These are phyloP conservation scores for Gastrolobium bilobum DNA, from an alignment of 306 rosid genomes.

Conservation along the genomic window DNA sequence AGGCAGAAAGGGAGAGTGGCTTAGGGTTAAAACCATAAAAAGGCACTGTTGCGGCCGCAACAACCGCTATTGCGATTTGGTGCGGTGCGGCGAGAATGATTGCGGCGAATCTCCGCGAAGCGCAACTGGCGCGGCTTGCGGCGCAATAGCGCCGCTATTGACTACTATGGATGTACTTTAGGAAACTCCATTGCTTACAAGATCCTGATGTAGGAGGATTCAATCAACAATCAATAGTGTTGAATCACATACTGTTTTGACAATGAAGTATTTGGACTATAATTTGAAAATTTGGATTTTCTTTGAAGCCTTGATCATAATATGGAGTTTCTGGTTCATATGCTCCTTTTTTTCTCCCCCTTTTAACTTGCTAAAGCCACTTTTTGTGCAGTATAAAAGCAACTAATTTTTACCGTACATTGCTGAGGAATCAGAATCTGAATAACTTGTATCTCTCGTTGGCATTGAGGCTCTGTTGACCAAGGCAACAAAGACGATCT, in stretches of 20 bases:
- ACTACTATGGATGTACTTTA: no score
- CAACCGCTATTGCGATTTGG: no score
- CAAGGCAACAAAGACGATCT: not conserved
- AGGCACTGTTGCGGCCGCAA: no score
- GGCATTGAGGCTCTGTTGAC: constrained; percentile 1
- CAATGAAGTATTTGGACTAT: not conserved
- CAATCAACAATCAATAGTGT: not conserved
- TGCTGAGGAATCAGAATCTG: not conserved
- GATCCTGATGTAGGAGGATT: not conserved
- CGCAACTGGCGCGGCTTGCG: no score
- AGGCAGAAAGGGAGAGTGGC: no score
- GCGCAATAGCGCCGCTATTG: no score
- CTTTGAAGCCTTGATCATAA: not conserved
- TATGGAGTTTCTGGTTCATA: constrained; percentile 1
- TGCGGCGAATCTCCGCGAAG: no score
- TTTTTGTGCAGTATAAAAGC: constrained; percentile 4
- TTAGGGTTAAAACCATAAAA: no score
- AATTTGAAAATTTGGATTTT: not conserved
- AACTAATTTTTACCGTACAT: not conserved
- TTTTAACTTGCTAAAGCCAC: not conserved
- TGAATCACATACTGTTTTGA: not conserved
- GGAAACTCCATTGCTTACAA: no score
- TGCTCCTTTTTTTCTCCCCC: not conserved
- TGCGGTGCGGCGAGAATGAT: no score
- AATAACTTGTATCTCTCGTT: constrained; percentile 21